Conservation (phyloP, 2,329 filamentous ascomycete species). For the Aspergillus awamori region DNA sequence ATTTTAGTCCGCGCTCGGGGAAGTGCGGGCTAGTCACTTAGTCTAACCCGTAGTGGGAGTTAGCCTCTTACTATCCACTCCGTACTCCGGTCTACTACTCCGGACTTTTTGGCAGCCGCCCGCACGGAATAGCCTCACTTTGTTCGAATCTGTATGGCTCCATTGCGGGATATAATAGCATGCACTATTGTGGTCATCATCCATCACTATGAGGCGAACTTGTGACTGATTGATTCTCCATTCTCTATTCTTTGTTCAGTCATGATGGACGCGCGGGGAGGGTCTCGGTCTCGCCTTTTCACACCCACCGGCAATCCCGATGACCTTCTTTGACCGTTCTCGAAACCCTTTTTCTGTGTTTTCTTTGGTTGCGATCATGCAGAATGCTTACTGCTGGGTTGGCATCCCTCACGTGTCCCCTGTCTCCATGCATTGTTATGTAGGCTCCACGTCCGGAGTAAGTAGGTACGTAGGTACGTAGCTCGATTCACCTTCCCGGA, state of each 20-base stretch:
- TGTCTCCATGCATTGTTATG: not conserved
- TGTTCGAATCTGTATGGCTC: not conserved
- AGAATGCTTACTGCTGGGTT: not conserved
- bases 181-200: not conserved
- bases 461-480: too few relatives aligned
- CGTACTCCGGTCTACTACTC: conserved; percentile 8
- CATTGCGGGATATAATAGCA: conserved; percentile 10
- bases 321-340: not conserved
- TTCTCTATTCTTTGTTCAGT: too few relatives aligned
- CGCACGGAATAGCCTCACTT: conserved; percentile 9
- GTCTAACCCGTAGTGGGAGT: not conserved
- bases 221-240: not conserved
- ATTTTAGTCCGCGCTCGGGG: not conserved
- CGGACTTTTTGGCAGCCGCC: not conserved
- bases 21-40: not conserved
- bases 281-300: not conserved
- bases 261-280: too few relatives aligned
- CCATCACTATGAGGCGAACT: not conserved
- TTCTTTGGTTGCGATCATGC: not conserved
- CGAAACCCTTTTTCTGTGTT: not conserved
- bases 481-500: not conserved
- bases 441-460: not conserved
- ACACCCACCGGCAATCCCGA: not conserved
- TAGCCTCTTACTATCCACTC: not conserved
- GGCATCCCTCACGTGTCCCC: not conserved